These are phyloP conservation scores for Pseudomassariella vexata DNA, from an alignment of 2,329 filamentous ascomycete species.

Conservation along the genomic window DNA sequence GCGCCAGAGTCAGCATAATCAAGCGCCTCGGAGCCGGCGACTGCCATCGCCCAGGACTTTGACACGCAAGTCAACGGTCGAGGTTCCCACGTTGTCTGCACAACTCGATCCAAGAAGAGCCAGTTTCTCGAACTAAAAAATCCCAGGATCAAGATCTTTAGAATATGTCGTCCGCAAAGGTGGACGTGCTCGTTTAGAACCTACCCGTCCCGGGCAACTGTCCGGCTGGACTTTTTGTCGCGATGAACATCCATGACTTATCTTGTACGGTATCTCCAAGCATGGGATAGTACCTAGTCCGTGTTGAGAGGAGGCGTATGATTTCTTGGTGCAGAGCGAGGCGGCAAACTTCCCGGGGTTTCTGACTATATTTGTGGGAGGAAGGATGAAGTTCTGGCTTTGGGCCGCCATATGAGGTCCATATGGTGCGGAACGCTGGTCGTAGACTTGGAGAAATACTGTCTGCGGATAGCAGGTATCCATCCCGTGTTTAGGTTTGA, in stretches of 20 bases:
- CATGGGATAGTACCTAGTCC: constrained; percentile 48
- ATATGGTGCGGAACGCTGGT: no score
- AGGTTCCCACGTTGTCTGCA: constrained; percentile 50
- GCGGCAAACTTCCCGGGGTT: no score
- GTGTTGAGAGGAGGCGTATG: constrained; percentile 48
- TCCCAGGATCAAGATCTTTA: constrained; percentile 33
- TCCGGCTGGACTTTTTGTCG: constrained; percentile 41
- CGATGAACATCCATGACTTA: constrained; percentile 34
- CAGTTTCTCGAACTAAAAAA: constrained; percentile 44
- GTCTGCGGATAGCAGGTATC: no score
- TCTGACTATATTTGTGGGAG: no score
- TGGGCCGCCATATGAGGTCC: no score
- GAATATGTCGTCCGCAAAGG: constrained; percentile 34
- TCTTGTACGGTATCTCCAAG: constrained; percentile 50
- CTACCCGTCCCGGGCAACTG: constrained; percentile 43
- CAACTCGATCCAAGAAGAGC: constrained; percentile 48
- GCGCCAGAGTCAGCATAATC: constrained; percentile 49
- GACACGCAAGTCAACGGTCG: constrained; percentile 43
- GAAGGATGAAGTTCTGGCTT: no score
- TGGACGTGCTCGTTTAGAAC: constrained; percentile 49
- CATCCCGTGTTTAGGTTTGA: no score
- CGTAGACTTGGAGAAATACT: no score
- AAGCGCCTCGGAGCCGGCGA: constrained; percentile 46
- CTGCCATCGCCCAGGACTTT: constrained; percentile 45
- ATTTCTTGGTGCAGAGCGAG: constrained; percentile 49